These are phyloP conservation scores for Prinsepia uniflora DNA, from an alignment of 306 rosid genomes.

Conservation along the genomic window DNA sequence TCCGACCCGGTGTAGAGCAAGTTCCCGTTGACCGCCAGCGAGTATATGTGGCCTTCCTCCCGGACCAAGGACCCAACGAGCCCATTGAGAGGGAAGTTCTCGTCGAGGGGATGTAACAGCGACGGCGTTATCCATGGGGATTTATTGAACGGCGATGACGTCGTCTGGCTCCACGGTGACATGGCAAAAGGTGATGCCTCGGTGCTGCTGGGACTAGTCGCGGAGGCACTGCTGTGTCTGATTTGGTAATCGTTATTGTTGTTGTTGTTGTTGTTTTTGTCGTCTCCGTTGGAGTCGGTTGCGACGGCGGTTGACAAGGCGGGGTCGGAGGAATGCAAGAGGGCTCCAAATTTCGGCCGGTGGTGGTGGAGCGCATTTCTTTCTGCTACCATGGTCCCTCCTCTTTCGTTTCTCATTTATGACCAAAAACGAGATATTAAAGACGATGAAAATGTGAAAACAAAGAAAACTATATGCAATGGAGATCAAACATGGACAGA, in stretches of 20 bases:
- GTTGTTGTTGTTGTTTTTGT: background rate
- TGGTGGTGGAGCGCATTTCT: constrained; percentile 15
- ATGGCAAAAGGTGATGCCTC: constrained; percentile 49
- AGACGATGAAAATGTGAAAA: background rate
- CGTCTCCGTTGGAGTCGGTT: background rate
- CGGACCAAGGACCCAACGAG: constrained; percentile 71
- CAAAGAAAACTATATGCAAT: background rate
- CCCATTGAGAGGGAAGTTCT: constrained; percentile 27
- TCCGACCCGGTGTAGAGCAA: constrained; percentile 85
- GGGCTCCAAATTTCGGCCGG: constrained; percentile 46
- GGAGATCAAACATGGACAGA: background rate
- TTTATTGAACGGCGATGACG: constrained; percentile 57
- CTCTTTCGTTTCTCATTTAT: constrained; percentile 45
- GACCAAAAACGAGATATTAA: background rate
- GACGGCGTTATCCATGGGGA: constrained; percentile 69
- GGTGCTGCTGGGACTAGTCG: constrained; percentile 24
- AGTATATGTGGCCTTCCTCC: constrained; percentile 82
- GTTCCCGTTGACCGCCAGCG: constrained; percentile 61
- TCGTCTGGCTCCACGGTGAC: constrained; percentile 62
- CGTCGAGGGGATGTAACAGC: constrained; percentile 11
- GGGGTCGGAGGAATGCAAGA: constrained; percentile 59
- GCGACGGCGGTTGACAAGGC: constrained; percentile 9
- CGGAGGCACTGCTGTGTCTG: constrained; percentile 31
- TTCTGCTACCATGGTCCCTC: constrained; percentile 42
- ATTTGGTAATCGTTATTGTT: background rate